Evolutionary conservation across 768 basidiomycete species (phyloP).

Genomic region (Lentinula aciculospora): DNA sequence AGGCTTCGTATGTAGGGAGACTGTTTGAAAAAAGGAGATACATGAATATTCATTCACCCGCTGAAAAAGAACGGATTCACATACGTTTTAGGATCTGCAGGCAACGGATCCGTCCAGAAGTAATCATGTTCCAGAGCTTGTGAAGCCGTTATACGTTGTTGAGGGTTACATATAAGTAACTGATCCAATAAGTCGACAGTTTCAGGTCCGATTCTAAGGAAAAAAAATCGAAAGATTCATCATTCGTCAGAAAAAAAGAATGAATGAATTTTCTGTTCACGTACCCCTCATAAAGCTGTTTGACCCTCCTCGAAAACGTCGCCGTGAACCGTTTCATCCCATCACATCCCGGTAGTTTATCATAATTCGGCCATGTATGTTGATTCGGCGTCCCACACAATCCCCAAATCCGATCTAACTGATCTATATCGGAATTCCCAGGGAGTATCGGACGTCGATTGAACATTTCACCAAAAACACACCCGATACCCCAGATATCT

Average conservation of each 20-base stretch:
- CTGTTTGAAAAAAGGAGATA: slow-evolving; percentile 26
- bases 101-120: slow-evolving; percentile 89
- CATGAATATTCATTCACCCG: background rate
- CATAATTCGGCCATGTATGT: slow-evolving; percentile 75
- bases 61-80: slow-evolving; percentile 11
- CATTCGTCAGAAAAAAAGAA: slow-evolving; percentile 13
- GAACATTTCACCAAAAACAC: slow-evolving; percentile 98
- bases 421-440: slow-evolving; percentile 87
- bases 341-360: slow-evolving; percentile 72
- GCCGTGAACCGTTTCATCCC: slow-evolving; percentile 61
- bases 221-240: slow-evolving; percentile 3
- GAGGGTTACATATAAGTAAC: slow-evolving; percentile 78
- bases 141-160: slow-evolving; percentile 75
- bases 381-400: slow-evolving; percentile 88
- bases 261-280: too few relatives aligned
- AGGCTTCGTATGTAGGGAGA: slow-evolving; percentile 72
- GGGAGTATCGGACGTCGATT: slow-evolving; percentile 79
- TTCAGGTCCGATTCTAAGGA: slow-evolving; percentile 57
- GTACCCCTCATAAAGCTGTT: slow-evolving; percentile 55
- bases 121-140: slow-evolving; percentile 90
- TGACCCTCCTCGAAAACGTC: slow-evolving; percentile 48
- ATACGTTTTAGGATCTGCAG: slow-evolving; percentile 79
- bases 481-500: slow-evolving; percentile 98
- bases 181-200: slow-evolving; percentile 81
- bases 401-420: slow-evolving; percentile 83